Evolutionary conservation across 768 basidiomycete genomes (phyloP), one percentile per base, ranked within the genome.

Genomic region (Kwoniella sp.): DNA sequence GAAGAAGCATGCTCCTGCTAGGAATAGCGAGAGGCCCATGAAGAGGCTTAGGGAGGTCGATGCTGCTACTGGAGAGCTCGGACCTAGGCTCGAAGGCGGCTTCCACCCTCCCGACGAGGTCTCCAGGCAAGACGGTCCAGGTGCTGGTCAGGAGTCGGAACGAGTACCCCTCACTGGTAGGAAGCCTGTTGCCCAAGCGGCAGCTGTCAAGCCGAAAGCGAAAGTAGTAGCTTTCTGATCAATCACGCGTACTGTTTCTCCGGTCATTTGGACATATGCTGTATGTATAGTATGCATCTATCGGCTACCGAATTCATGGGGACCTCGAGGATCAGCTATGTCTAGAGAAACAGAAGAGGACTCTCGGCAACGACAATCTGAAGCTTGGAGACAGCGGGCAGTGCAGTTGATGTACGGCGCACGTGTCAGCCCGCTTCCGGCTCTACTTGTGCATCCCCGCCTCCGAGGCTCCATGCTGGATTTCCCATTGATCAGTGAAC

Each of bases 1-100:
- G 38, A 63, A 57, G 38, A 65, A 65, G 38, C 68, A 69, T 62
- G 48, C 58, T 29, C 68, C 68, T 22, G 68, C 68, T 22, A 69
- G 59, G 31, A 69, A 69, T 54, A 61, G 68, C 30, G 53, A 69
- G 41, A 53, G 58, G 28, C 62, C 59, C 4, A 55, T 56, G 48
- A 61, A 65, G 55, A 50, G 58, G 22, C 37, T 58, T 1, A 48
- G 56, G 13, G 41, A 55, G 30, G 58, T 55, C 8, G 58, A 48
- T 41, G 55, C 54, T 1, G 41, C 51, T 3, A 57, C 34, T n/a
- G 63, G 54, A 22, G 55, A 65, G 11, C 15, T 51, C n/a, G 45
- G 48, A 1, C 37, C 22, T 2, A 48, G 53, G 31, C 26, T 51
- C 22, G 50, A 47, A 17, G 55, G 63, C 11, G 52, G 55, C 3